Evolutionary conservation across 2,329 filamentous ascomycete genomes (phyloP).

Genomic region (Malbranchea zuffiana): DNA sequence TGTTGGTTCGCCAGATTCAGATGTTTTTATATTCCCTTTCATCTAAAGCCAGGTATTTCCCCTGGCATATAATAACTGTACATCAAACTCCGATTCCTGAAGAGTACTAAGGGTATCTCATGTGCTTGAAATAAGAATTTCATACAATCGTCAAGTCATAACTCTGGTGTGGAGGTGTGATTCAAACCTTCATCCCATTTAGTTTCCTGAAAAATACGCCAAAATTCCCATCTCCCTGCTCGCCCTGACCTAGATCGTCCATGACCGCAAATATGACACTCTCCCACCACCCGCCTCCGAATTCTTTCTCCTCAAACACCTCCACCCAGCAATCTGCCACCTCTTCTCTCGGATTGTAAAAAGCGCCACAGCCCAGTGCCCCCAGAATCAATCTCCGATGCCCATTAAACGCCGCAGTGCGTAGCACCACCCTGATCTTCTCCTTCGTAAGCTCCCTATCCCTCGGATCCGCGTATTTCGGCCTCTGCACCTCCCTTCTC

Average conservation of each 20-base stretch:
- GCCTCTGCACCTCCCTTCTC: conserved; percentile 9
- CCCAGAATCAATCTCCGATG: conserved; percentile 55
- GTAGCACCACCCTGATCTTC: conserved; percentile 52
- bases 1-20: too few relatives aligned
- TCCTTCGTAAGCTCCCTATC: conserved; percentile 48
- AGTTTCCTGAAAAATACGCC: conserved; percentile 23
- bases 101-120: not conserved
- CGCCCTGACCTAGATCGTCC: conserved; percentile 24
- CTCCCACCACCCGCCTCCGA: conserved; percentile 53
- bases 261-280: conserved; percentile 55
- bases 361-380: conserved; percentile 59
- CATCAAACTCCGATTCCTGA: too few relatives aligned
- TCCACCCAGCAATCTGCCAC: conserved; percentile 54
- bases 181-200: conserved; percentile 23
- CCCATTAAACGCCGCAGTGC: conserved; percentile 47
- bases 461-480: conserved; percentile 31
- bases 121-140: conserved; percentile 1
- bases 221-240: conserved; percentile 24
- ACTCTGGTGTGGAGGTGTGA: not conserved
- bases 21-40: too few relatives aligned
- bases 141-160: conserved; percentile 3
- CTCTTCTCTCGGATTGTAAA: conserved; percentile 50
- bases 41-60: too few relatives aligned
- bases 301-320: conserved; percentile 51
- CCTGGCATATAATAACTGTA: too few relatives aligned